These are phyloP conservation scores for Marchantia polymorpha DNA, from an alignment of 225 moss, liverwort and hornwort species.

Conservation along the genomic window DNA sequence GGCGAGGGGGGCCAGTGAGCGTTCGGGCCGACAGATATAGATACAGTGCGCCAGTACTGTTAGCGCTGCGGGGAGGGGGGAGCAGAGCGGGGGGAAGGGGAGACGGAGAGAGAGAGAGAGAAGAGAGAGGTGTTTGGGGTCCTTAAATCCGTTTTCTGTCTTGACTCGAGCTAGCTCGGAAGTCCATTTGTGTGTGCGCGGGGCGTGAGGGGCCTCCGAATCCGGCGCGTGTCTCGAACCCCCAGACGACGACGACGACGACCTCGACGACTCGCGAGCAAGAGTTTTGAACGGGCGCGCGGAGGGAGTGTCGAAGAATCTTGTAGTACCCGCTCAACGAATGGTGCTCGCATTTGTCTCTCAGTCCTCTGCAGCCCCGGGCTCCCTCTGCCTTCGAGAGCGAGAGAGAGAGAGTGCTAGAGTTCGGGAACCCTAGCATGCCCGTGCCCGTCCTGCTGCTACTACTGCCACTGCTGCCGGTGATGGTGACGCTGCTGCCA, in stretches of 20 bases:
- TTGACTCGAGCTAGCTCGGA: not conserved
- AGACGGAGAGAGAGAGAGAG: no score
- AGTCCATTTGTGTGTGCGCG: not conserved
- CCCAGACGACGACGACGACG: not conserved
- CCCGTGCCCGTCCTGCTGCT: no score
- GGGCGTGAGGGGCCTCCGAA: not conserved
- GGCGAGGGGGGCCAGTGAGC: not conserved
- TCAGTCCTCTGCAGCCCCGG: no score
- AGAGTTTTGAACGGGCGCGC: slow-evolving; percentile 8
- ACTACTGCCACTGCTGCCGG: no score
- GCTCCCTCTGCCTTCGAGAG: no score
- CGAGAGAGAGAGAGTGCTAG: no score
- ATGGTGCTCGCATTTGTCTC: not conserved
- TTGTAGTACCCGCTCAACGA: slow-evolving; percentile 3
- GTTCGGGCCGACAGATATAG: not conserved
- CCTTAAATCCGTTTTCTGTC: not conserved
- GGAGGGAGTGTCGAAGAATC: not conserved
- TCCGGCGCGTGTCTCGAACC: slow-evolving; percentile 14
- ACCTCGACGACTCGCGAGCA: not conserved
- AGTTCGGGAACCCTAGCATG: slow-evolving; percentile 14
- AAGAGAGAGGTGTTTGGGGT: not conserved
- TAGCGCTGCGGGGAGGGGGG: not conserved
- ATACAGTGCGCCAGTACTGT: not conserved
- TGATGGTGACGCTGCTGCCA: no score
- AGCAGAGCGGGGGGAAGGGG: not conserved